phyloP scores from a whole-genome alignment of 2,329 filamentous ascomycete species.

The Phoma sp. region DNA sequence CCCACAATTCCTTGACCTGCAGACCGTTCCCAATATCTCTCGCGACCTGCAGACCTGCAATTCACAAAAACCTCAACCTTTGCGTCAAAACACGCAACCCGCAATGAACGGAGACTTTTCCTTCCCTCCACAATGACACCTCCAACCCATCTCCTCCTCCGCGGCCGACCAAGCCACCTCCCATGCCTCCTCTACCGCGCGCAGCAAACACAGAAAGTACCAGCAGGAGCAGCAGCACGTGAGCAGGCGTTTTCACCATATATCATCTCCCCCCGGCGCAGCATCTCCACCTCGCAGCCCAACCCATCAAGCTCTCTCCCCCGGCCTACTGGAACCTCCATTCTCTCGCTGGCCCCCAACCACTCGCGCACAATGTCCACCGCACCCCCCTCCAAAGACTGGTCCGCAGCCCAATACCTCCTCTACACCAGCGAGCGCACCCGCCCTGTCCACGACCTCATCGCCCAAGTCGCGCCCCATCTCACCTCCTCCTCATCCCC shows the following conservation, averaged over 20 bases:
- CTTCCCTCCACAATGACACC: neutral
- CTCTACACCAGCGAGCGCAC: constrained; percentile 62
- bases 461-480: constrained; percentile 54
- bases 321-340: neutral
- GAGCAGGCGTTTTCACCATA: neutral
- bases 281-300: too few species aligned
- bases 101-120: neutral
- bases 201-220: neutral
- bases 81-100: neutral
- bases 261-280: neutral
- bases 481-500: constrained; percentile 25
- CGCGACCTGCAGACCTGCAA: neutral
- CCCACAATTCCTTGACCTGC: constrained; percentile 6
- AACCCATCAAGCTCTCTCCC: neutral
- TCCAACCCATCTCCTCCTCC: neutral
- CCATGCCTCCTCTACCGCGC: neutral
- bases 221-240: neutral
- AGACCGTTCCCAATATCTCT: neutral
- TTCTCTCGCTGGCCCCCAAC: neutral
- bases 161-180: neutral
- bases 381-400: constrained; percentile 46
- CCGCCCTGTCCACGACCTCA: constrained; percentile 59
- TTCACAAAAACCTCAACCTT: neutral
- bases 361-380: constrained; percentile 1
- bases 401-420: constrained; percentile 64